Evolutionary conservation across 768 basidiomycete genomes (phyloP).

Genomic region (Paxillus rubicundulus): DNA sequence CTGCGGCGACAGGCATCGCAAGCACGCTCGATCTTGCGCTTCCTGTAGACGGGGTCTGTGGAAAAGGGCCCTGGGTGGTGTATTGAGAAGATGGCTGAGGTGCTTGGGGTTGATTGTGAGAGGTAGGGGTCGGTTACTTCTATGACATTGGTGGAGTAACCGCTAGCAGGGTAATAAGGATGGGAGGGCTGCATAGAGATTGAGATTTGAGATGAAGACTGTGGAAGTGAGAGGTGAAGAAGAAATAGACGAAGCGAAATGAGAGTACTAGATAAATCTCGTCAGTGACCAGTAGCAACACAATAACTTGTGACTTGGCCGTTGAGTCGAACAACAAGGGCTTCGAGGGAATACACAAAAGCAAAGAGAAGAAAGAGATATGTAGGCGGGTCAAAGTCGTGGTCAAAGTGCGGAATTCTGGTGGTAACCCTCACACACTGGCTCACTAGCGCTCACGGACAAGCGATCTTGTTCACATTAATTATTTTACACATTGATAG

Average conservation of each 20-base stretch:
- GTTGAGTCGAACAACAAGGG: neutral
- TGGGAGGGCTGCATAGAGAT: slow-evolving; percentile 19
- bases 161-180: slow-evolving; percentile 9
- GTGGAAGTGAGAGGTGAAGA: neutral
- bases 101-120: neutral
- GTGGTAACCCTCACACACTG: too few relatives aligned
- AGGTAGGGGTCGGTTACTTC: slow-evolving; percentile 23
- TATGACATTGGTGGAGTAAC: slow-evolving; percentile 25
- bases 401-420: slow-evolving; percentile 2
- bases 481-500: slow-evolving; percentile 5
- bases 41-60: slow-evolving; percentile 31
- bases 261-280: slow-evolving; percentile 14
- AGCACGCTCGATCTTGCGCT: slow-evolving; percentile 51
- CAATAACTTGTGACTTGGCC: neutral
- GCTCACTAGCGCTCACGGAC: neutral
- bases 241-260: slow-evolving; percentile 6
- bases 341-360: neutral
- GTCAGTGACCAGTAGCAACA: neutral
- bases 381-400: too few relatives aligned
- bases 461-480: neutral
- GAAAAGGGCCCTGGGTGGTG: slow-evolving; percentile 6
- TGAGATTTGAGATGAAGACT: neutral
- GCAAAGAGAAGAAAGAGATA: neutral
- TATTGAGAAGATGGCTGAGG: slow-evolving; percentile 10
- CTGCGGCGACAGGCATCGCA: slow-evolving; percentile 59